Evolutionary conservation across 208 protist genomes (phyloP).

Genomic region (Leptomonas seymouri): DNA sequence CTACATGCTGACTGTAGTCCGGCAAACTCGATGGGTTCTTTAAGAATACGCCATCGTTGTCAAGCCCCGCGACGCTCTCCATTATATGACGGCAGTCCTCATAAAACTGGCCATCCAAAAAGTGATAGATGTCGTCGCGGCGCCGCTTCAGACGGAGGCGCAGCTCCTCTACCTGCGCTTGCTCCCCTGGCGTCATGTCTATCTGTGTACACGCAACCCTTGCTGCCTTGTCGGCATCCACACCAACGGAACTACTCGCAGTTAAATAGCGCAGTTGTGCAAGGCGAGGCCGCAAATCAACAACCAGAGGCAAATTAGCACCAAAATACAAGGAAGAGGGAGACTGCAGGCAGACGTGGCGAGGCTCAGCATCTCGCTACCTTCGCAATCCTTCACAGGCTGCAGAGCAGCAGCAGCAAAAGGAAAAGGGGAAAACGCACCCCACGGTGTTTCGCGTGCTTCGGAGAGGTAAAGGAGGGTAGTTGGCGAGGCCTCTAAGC

Average conservation of each 20-base stretch:
- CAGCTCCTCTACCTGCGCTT: constrained; percentile 27
- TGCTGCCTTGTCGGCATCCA: neutral
- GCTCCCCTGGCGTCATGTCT: constrained; percentile 11
- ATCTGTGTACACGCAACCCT: neutral
- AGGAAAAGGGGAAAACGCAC: too few relatives aligned
- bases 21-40: constrained; percentile 56
- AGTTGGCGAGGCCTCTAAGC: too few relatives aligned
- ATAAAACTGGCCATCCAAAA: constrained; percentile 75
- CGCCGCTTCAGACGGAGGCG: constrained; percentile 54
- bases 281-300: neutral
- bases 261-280: too few relatives aligned
- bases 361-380: too few relatives aligned
- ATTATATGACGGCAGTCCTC: constrained; percentile 49
- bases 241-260: neutral
- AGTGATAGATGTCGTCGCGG: constrained; percentile 47
- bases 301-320: neutral
- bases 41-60: constrained; percentile 49
- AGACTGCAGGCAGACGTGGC: too few relatives aligned
- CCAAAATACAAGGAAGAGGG: neutral
- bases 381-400: too few relatives aligned
- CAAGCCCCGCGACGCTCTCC: constrained; percentile 36
- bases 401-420: too few relatives aligned
- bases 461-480: too few relatives aligned
- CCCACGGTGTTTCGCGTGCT: too few relatives aligned
- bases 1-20: constrained; percentile 51